phyloP scores from a whole-genome alignment of 2,329 filamentous ascomycete species.

The Fusarium oxysporum region DNA sequence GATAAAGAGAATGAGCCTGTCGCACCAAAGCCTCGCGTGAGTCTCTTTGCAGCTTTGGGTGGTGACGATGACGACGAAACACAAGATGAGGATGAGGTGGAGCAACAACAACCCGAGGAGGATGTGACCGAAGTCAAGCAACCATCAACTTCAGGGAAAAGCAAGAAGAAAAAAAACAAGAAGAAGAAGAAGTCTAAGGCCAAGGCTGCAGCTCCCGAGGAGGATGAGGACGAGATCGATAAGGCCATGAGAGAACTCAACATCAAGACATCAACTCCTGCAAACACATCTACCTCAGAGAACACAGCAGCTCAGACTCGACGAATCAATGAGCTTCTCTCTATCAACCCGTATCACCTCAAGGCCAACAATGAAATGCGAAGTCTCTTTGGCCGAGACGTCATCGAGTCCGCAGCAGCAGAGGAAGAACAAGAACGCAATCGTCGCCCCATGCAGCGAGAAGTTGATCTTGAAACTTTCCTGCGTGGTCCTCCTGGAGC shows the following conservation, averaged over 20 bases:
- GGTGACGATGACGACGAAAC: conserved; percentile 57
- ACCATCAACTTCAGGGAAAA: conserved; percentile 46
- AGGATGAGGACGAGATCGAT: conserved; percentile 66
- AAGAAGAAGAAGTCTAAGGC: conserved; percentile 52
- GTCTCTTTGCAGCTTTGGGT: conserved; percentile 65
- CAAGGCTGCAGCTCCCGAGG: conserved; percentile 39
- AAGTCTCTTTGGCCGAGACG: conserved; percentile 66
- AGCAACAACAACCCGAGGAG: conserved; percentile 30
- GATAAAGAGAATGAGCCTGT: conserved; percentile 49
- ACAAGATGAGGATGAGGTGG: conserved; percentile 50
- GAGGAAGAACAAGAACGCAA: conserved; percentile 61
- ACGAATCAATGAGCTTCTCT: conserved; percentile 57
- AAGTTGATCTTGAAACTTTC: conserved; percentile 69
- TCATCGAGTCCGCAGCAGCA: conserved; percentile 64
- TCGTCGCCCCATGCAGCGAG: conserved; percentile 55
- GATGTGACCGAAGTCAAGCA: conserved; percentile 32
- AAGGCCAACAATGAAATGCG: conserved; percentile 94
- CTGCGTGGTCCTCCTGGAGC: conserved; percentile 65
- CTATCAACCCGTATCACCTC: conserved; percentile 74
- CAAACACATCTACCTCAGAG: background rate
- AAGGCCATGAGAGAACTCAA: conserved; percentile 63
- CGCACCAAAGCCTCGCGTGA: conserved; percentile 54
- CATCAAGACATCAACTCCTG: conserved; percentile 44
- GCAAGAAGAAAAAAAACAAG: conserved; percentile 55
- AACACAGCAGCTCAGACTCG: conserved; percentile 26